Base-by-base conservation (phyloP, 1,284 basidiomycete species). In the Sporisorium iseilematis-ciliati region DNA sequence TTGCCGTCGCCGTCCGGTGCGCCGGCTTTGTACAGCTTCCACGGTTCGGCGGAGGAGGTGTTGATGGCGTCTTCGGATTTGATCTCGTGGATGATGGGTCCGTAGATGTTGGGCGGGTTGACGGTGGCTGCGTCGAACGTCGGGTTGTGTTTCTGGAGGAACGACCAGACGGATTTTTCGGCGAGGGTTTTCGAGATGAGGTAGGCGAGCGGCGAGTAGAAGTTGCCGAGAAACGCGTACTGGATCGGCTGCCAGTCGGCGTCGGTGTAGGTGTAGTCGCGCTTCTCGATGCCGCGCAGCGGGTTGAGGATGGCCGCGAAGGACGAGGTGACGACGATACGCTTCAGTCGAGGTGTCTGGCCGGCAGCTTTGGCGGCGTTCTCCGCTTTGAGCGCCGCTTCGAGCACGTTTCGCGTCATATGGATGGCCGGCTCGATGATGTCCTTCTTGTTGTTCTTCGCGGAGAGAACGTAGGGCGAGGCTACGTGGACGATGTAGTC, bases 151-250 rank as follows among this genome's bases (percentile, higher is more conserved):
- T 80, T 54, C n/a, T 82, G 68, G 16, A 86, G 59, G 53, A 81
- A 85, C 4, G 79, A 52, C 86, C 85, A 86, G 0, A 84, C 82
- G 4, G 82, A 78, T 16, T 75, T 77, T 53, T 86, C 86, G 2
- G 85, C 84, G 7, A 86, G 65, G 1, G 82, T 83, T 65, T 86
- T 86, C 52, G 80, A 82, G 11, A 85, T 82, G n/a, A 79, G 52
- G 55, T 86, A 86, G 72, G 82, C 66, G n/a, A 76, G 68, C 0
- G 68, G 74, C 2, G 57, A 50, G 61, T 76, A 68, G 50, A 66
- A 76, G 11, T 16, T 25, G n/a, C 58, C 59, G 23, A 76, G n/a
- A 10, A 71, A 76, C 14, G 51, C 31, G 29, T 43, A 67, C 8
- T 43, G 63, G 46, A 76, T 61, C 7, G 74, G 74, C 43, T 76